These are phyloP conservation scores for Saprolegnia diclina DNA, from an alignment of 352 stramenopile species.

Conservation along the genomic window DNA sequence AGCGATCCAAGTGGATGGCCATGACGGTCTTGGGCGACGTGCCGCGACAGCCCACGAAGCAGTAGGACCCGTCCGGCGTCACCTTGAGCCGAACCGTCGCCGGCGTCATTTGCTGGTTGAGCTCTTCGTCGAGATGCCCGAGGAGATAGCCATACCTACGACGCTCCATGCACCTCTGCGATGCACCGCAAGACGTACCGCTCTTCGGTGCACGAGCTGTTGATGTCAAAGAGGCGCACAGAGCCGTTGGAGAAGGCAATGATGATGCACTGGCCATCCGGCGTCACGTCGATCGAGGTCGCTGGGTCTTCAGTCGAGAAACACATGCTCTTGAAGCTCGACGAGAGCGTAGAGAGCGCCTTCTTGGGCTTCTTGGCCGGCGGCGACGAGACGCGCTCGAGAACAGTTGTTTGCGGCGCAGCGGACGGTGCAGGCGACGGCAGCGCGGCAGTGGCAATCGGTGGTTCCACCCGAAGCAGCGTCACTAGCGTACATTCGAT, in stretches of 20 bases:
- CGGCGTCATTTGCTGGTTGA: constrained; percentile 41
- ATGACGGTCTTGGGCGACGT: constrained; percentile 56
- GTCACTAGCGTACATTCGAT: neutral
- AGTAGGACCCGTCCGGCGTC: constrained; percentile 61
- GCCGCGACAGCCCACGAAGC: constrained; percentile 75
- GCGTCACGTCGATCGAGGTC: constrained; percentile 66
- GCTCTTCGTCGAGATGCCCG: constrained; percentile 74
- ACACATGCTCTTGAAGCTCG: constrained; percentile 38
- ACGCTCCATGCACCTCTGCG: neutral
- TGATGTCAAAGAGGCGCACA: constrained; percentile 76
- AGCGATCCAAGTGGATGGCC: constrained; percentile 77
- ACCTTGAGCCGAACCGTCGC: constrained; percentile 72
- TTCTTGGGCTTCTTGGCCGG: constrained; percentile 17
- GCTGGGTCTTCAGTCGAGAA: constrained; percentile 73
- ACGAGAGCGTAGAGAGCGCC: constrained; percentile 20
- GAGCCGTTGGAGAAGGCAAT: constrained; percentile 74
- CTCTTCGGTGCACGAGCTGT: constrained; percentile 76
- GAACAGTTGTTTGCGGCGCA: neutral
- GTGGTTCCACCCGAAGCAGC: neutral
- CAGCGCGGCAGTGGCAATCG: neutral
- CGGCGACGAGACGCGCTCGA: neutral
- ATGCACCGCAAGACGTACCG: constrained; percentile 43
- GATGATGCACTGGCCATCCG: constrained; percentile 76
- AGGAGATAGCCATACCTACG: constrained; percentile 44
- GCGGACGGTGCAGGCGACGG: neutral